Percentiles rank a stretch among this genome's conserved stretches.
These are phyloP conservation scores for Sechiopsis laciniata DNA, from an alignment of 306 rosid genomes.

Conservation along the genomic window DNA sequence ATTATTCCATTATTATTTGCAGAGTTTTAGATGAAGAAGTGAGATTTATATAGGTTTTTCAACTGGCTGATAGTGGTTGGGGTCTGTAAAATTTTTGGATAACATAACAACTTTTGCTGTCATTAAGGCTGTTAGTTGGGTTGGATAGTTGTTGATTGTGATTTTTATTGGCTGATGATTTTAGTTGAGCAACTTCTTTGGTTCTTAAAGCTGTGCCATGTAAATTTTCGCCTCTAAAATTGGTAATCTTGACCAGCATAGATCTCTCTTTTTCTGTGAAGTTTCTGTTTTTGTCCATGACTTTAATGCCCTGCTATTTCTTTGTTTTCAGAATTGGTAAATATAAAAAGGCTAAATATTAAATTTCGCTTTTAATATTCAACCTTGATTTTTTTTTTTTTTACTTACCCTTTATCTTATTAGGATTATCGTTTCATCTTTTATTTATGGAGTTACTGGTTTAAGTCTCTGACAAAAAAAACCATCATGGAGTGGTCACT, in stretches of 20 bases:
- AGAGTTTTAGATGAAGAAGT: neutral
- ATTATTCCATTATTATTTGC: neutral
- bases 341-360: neutral
- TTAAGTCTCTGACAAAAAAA: no score
- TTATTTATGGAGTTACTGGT: no score
- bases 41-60: neutral
- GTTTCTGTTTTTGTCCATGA: neutral
- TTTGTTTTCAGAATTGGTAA: neutral
- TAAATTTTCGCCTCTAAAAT: neutral
- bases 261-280: neutral
- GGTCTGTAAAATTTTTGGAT: neutral
- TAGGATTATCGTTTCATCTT: neutral
- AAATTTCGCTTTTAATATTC: neutral
- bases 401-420: neutral
- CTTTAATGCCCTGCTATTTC: constrained; percentile 3
- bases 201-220: neutral
- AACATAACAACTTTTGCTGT: neutral
- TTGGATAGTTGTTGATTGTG: neutral
- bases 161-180: neutral
- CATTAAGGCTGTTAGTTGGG: neutral
- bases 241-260: constrained; percentile 3
- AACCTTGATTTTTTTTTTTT: neutral
- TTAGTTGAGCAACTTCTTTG: neutral
- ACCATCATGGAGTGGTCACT: no score
- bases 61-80: neutral